Conservation (phyloP, 352 stramenopile species). For the Aphanomyces invadans region DNA sequence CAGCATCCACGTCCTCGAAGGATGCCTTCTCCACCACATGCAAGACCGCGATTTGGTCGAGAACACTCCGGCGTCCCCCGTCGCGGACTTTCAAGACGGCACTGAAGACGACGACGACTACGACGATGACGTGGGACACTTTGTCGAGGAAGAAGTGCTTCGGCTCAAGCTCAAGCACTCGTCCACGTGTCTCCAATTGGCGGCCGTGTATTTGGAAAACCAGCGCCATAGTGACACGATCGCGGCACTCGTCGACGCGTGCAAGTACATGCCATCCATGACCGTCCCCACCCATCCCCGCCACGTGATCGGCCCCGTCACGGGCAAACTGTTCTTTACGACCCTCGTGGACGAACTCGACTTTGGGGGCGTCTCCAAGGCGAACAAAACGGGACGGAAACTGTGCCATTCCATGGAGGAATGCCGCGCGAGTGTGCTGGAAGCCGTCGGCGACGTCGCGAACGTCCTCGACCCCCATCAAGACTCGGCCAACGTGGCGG, state of each 20-base stretch:
- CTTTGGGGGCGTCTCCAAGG: constrained; percentile 14
- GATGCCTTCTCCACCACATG: constrained; percentile 43
- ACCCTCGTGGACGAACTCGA: not conserved
- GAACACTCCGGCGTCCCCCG: not conserved
- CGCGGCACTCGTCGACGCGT: constrained; percentile 38
- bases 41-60: constrained; percentile 25
- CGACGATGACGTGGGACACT: constrained; percentile 44
- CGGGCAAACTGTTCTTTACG: not conserved
- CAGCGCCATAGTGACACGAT: constrained; percentile 37
- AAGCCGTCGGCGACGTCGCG: constrained; percentile 62
- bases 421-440: constrained; percentile 42
- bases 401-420: not conserved
- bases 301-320: not conserved
- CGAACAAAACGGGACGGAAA: not conserved
- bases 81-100: not conserved
- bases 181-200: constrained; percentile 58
- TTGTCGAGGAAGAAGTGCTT: constrained; percentile 70
- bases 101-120: constrained; percentile 28
- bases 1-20: constrained; percentile 67
- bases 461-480: constrained; percentile 23
- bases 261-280: constrained; percentile 31
- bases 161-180: constrained; percentile 69
- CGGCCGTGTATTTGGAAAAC: constrained; percentile 34
- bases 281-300: not conserved
- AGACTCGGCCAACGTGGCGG: constrained; percentile 28